Conservation (phyloP, 495 filamentous ascomycete genomes). For the Penicillium cosmopolitanum region DNA sequence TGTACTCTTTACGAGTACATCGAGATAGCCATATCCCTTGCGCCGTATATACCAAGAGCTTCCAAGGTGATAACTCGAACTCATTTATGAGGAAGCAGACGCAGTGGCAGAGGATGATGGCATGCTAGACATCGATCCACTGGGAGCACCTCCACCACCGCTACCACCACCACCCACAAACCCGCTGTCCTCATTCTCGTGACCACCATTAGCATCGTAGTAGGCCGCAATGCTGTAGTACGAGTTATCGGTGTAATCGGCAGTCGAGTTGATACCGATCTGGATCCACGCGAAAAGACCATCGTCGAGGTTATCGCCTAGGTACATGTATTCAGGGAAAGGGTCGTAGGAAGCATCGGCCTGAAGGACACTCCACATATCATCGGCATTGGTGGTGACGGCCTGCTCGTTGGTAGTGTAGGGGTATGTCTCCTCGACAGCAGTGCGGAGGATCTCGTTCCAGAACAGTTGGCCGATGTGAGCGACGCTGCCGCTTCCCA, state of each 20-base stretch:
- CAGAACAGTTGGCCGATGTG: conserved; percentile 63
- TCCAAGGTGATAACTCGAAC: background rate
- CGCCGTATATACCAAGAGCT: background rate
- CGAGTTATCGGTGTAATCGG: conserved; percentile 44
- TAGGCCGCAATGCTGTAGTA: conserved; percentile 46
- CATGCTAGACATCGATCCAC: conserved; percentile 24
- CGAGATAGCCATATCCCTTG: background rate
- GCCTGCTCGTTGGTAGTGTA: conserved; percentile 60
- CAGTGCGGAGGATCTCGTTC: conserved; percentile 57
- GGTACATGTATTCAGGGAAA: conserved; percentile 47
- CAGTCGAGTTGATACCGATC: conserved; percentile 58
- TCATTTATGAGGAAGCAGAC: conserved; percentile 2
- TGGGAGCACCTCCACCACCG: conserved; percentile 22
- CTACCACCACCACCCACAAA: conserved; percentile 25
- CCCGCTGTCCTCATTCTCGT: conserved; percentile 32
- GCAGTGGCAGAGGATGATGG: conserved; percentile 13
- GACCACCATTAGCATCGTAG: conserved; percentile 37
- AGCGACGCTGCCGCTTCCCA: conserved; percentile 37
- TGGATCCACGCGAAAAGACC: conserved; percentile 62
- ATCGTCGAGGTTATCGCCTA: conserved; percentile 49
- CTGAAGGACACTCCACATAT: conserved; percentile 40
- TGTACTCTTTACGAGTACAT: too few species aligned
- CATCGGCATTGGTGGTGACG: conserved; percentile 52
- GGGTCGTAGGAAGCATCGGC: conserved; percentile 38
- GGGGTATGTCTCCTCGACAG: conserved; percentile 57